Evolutionary conservation across 2,329 filamentous ascomycete genomes (phyloP), one percentile per base, ranked within the genome.

Genomic region (Arthrinium puccinioides): DNA sequence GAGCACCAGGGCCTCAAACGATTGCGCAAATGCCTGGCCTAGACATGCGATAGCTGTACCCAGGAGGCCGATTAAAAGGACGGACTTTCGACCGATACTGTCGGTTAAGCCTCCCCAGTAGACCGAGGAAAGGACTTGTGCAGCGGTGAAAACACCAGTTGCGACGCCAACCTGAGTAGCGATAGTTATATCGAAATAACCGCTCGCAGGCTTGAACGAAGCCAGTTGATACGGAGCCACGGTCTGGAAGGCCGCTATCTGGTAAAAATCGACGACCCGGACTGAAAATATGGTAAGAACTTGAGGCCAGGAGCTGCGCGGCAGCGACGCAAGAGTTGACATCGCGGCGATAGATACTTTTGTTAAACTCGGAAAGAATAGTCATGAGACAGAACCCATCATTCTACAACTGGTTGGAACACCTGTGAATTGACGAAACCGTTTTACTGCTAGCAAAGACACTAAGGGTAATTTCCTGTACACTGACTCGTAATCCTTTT

Each of bases 61-160:
- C 10, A 79, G 59, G 25, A 87, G 59, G 0, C 84, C 84, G 34
- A 87, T 69, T 15, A 86, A 62, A n/a, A 88, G 67, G 11, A 86
- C 81, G 39, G 66, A 69, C 59, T 87, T 87, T 20, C 84, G 68
- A 0, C 84, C 84, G 41, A 70, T 67, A 40, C 69, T 69, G 45
- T 82, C 76, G 2, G 76, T 72, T 3, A 82, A 66, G 21, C 81
- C 70, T 1, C 84, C 84, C 84, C 84, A 87, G 42, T 82, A 65
- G 33, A 88, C 76, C 1, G 82, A 82, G 1, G 83, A 87, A 15
- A 82, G 55, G 41, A 87, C 85, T 50, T 88, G 84, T 0, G 81
- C 79, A 5, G 78, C 79, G 0, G 83, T 84, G 52, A 87, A 88
- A 19, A 77, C 76, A 13, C 78, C 83, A 38, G 83, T 79, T 19